phyloP scores from a whole-genome alignment of 2,329 filamentous ascomycete genomes.

The Trichophyton rubrum region DNA sequence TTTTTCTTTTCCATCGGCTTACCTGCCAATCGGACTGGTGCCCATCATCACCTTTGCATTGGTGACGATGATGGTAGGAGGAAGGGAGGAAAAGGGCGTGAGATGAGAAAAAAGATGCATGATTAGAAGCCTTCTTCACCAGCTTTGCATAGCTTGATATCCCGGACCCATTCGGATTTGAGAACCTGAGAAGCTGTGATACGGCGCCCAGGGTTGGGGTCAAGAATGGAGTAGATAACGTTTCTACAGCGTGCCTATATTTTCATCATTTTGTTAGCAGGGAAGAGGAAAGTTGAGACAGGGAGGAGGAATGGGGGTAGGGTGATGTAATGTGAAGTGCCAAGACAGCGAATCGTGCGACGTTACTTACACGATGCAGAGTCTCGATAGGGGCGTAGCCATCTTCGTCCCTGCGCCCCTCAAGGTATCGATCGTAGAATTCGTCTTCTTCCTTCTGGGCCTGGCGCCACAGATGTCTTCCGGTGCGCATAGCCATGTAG shows the following conservation, averaged over 20 bases:
- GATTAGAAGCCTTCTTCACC: slow-evolving; percentile 78
- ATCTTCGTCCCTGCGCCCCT: slow-evolving; percentile 84
- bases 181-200: slow-evolving; percentile 94
- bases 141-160: slow-evolving; percentile 93
- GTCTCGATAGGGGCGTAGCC: slow-evolving; percentile 95
- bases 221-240: slow-evolving; percentile 96
- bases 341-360: background rate
- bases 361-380: slow-evolving; percentile 67
- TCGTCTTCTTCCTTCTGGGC: slow-evolving; percentile 95
- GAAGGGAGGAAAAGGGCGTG: background rate
- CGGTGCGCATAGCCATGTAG: slow-evolving; percentile 99
- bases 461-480: slow-evolving; percentile 90
- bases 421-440: slow-evolving; percentile 88
- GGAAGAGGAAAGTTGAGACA: slow-evolving; percentile 4
- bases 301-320: too few species aligned
- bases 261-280: background rate
- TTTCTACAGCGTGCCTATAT: slow-evolving; percentile 84
- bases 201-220: slow-evolving; percentile 81
- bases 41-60: background rate
- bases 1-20: background rate
- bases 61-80: background rate
- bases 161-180: slow-evolving; percentile 96
- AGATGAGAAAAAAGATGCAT: background rate
- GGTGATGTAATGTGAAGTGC: too few species aligned
- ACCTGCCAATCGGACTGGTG: background rate